Base-by-base conservation (phyloP, 495 filamentous ascomycete species). In the Aspergillus incahuasiensis region DNA sequence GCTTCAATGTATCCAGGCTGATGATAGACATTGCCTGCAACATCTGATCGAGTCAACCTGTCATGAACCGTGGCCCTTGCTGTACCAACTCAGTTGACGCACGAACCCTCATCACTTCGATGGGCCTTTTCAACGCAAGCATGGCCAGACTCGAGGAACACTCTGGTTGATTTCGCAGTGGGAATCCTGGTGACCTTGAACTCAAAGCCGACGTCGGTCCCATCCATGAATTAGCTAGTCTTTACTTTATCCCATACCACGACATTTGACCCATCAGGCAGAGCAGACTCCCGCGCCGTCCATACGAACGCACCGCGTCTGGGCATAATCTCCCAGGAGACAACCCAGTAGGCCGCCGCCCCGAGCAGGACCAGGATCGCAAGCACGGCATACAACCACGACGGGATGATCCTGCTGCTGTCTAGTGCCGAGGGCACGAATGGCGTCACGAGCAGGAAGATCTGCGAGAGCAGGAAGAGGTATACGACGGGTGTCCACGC, bases 401-500 rank as follows among this genome's bases (percentile, higher is more conserved):
- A 72, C 13, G 72, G 72, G 11, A 77, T 47, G 2, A 54, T n/a
- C 65, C 66, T 22, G 56, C 58, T 1, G 69, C 59, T 15, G 66
- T 67, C 42, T 7, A 25, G 13, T 13, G 46, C 63, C 19, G 45
- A 38, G 24, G 54, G 62, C 11, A 75, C 55, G 54, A 78, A 78
- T 0, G 75, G 74, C 3, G 70, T 67, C 1, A 72, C 63, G 12
- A 75, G 53, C 34, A 76, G 67, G 43, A 73, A 74, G 1, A 59
- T 34, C 34, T 74, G 73, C 2, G 61, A 65, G 1, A 55, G 62
- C 44, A 74, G 62, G 60, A 74, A 74, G 41, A 78, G 63, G 20
- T 62, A 51, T 0, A 68, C 65, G 1, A 73, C 62, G 13, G 66
- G 60, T 46, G 63, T 67, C 80, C 83, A 89, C 0, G 83, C 84